phyloP scores from a whole-genome alignment of 805 yeast genomes.

The Ogataea nitratoaversa region DNA sequence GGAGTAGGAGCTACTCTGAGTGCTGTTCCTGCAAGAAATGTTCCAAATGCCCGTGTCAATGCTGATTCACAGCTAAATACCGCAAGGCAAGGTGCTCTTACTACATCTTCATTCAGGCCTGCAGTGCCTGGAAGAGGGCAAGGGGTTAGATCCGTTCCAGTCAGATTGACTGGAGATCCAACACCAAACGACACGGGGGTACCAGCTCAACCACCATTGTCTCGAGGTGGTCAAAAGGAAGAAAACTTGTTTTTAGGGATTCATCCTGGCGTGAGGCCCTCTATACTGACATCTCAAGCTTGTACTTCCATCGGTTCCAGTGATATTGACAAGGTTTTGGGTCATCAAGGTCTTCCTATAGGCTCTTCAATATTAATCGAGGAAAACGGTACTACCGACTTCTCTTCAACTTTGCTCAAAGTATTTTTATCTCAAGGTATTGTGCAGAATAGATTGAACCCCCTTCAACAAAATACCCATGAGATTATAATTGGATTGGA shows the following conservation, averaged over 20 bases:
- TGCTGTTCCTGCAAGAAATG: too few relatives aligned
- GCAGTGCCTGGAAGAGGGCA: slow-evolving; percentile 23
- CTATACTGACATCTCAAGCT: slow-evolving; percentile 68
- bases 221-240: background rate
- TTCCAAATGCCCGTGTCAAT: too few relatives aligned
- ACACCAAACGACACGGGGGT: background rate
- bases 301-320: slow-evolving; percentile 76
- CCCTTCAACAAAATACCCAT: slow-evolving; percentile 46
- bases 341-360: slow-evolving; percentile 82
- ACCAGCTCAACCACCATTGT: background rate
- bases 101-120: slow-evolving; percentile 8
- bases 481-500: slow-evolving; percentile 60
- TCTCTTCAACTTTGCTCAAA: slow-evolving; percentile 64
- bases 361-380: slow-evolving; percentile 69
- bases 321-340: slow-evolving; percentile 69
- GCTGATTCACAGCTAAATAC: too few relatives aligned
- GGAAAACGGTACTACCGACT: slow-evolving; percentile 88
- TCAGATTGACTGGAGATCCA: background rate
- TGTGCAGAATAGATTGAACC: slow-evolving; percentile 51
- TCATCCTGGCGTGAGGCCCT: slow-evolving; percentile 70
- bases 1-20: background rate
- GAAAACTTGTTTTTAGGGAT: slow-evolving; percentile 2
- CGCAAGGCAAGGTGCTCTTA: background rate
- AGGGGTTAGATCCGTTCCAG: too few relatives aligned
- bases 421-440: slow-evolving; percentile 75